A percentile compares a stretch with the other conserved stretches of the same genome.
Conservation (phyloP, 306 rosid species). For the Corylus heterophylla region DNA sequence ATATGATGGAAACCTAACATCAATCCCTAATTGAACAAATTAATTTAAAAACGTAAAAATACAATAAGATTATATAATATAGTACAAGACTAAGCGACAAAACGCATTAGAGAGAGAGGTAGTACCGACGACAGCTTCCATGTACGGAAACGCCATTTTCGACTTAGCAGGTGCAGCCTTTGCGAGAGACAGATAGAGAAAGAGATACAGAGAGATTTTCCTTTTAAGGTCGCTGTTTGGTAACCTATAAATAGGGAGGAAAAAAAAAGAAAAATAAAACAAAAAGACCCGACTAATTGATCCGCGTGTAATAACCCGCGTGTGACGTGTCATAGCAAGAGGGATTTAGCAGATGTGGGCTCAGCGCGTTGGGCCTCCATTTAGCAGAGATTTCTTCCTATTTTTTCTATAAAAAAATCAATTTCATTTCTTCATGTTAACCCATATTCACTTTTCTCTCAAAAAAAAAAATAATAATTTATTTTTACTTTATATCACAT, state of each 20-base stretch:
- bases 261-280: too few species aligned
- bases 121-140: constrained; percentile 95
- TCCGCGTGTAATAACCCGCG: neutral
- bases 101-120: constrained; percentile 7
- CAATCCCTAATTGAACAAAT: constrained; percentile 2
- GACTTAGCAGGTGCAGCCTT: constrained; percentile 1
- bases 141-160: constrained; percentile 85
- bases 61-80: neutral
- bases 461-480: too few species aligned
- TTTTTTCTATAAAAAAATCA: too few species aligned
- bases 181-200: neutral
- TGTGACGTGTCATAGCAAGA: too few species aligned
- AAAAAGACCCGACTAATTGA: neutral
- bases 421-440: too few species aligned
- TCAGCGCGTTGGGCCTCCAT: too few species aligned
- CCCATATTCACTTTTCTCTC: too few species aligned
- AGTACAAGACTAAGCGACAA: neutral
- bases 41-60: neutral
- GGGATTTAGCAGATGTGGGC: too few species aligned
- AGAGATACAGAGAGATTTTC: neutral
- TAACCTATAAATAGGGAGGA: neutral
- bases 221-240: neutral
- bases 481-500: too few species aligned
- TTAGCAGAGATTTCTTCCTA: too few species aligned
- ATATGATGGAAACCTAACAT: neutral